These are phyloP conservation scores for Gloeopeniophorella convolvens DNA, from an alignment of 768 basidiomycete genomes.

Conservation along the genomic window DNA sequence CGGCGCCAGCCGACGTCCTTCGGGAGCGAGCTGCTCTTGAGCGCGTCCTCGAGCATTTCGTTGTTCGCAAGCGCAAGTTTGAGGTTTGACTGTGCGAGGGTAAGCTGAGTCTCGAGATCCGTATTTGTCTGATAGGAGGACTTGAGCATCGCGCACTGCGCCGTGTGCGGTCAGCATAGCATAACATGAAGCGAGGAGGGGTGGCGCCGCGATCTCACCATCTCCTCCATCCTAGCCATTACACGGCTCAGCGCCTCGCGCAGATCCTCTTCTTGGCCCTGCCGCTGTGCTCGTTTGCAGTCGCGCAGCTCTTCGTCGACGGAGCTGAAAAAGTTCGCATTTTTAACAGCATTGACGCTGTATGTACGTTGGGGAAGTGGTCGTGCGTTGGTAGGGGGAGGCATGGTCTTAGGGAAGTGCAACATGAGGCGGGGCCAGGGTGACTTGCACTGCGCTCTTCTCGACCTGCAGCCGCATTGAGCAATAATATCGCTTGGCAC, in stretches of 20 bases:
- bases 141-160: constrained; percentile 39
- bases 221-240: constrained; percentile 57
- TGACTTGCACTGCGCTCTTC: neutral
- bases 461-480: too few species aligned
- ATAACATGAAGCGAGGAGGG: neutral
- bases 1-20: constrained; percentile 73
- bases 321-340: constrained; percentile 22
- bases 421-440: constrained; percentile 11
- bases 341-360: constrained; percentile 9
- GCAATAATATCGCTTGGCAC: too few species aligned
- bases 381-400: constrained; percentile 8
- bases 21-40: constrained; percentile 50
- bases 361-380: constrained; percentile 13
- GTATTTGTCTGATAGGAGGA: constrained; percentile 66
- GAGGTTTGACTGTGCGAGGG: constrained; percentile 83
- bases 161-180: constrained; percentile 4
- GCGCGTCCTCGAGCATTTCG: constrained; percentile 93
- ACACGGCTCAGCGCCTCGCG: constrained; percentile 62
- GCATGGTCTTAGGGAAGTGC: constrained; percentile 18
- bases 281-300: constrained; percentile 53
- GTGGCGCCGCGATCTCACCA: constrained; percentile 37
- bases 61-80: constrained; percentile 86
- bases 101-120: constrained; percentile 79
- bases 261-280: constrained; percentile 78
- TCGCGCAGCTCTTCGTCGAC: constrained; percentile 73